Percentiles rank a stretch among this genome's conserved stretches.
phyloP scores from a whole-genome alignment of 345 rosid genomes.

The Iberis pinnata region DNA sequence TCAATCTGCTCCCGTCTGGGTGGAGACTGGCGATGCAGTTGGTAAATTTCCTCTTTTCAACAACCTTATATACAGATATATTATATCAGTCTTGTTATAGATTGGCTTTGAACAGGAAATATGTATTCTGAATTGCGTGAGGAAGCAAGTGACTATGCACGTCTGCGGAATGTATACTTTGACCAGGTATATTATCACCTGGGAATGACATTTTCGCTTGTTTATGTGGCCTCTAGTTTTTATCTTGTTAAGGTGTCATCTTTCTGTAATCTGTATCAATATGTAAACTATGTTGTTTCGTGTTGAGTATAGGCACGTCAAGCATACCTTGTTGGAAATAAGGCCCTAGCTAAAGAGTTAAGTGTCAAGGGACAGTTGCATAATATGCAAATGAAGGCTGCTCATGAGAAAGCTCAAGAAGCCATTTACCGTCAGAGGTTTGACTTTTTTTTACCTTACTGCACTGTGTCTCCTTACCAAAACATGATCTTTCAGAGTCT shows the following conservation, averaged over 20 bases:
- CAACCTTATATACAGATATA: background rate
- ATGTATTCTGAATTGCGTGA: slow-evolving; percentile 84
- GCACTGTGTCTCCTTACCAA: too few species aligned
- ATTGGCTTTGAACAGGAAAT: slow-evolving; percentile 49
- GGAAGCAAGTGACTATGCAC: slow-evolving; percentile 92
- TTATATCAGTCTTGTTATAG: slow-evolving; percentile 22
- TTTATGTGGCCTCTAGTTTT: slow-evolving; percentile 1
- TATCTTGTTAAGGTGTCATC: background rate
- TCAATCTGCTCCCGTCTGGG: slow-evolving; percentile 83
- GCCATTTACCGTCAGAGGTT: slow-evolving; percentile 92
- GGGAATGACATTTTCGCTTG: slow-evolving; percentile 1
- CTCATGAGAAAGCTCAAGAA: slow-evolving; percentile 95
- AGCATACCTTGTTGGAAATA: slow-evolving; percentile 85
- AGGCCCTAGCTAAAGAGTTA: slow-evolving; percentile 87
- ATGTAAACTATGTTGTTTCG: slow-evolving; percentile 11
- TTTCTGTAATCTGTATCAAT: background rate
- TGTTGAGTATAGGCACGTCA: slow-evolving; percentile 59
- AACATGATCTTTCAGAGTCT: too few species aligned
- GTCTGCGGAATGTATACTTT: slow-evolving; percentile 75
- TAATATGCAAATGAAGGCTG: slow-evolving; percentile 90
- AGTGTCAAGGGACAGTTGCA: slow-evolving; percentile 89
- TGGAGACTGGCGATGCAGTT: slow-evolving; percentile 98
- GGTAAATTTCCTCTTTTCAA: slow-evolving; percentile 54
- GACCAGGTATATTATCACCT: slow-evolving; percentile 58
- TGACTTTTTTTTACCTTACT: slow-evolving; percentile 24